Conservation (phyloP, 1,284 basidiomycete genomes). For the Testicularia cyperi region DNA sequence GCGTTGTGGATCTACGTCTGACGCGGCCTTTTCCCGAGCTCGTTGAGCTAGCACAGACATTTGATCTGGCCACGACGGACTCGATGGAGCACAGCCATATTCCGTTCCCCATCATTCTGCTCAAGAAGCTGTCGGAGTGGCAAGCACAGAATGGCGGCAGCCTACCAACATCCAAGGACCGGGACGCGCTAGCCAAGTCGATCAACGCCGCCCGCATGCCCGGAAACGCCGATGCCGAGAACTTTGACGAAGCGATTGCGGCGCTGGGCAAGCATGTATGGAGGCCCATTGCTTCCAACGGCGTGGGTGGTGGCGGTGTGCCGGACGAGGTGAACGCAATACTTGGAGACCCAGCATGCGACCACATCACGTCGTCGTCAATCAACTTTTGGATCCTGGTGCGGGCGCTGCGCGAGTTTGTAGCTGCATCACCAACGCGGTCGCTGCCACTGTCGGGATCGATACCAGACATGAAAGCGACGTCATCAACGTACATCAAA, state of each 20-base stretch:
- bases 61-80: constrained; percentile 40
- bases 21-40: constrained; percentile 78
- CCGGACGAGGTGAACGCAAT: constrained; percentile 40
- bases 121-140: constrained; percentile 80
- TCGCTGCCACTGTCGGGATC: constrained; percentile 68
- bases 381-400: constrained; percentile 84
- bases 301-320: constrained; percentile 32
- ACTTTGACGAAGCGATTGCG: constrained; percentile 70
- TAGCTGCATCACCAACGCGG: constrained; percentile 60
- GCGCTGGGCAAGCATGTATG: constrained; percentile 54
- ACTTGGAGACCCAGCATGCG: constrained; percentile 68
- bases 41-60: constrained; percentile 26
- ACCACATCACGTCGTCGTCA: constrained; percentile 59
- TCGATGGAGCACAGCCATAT: constrained; percentile 51
- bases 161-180: constrained; percentile 70
- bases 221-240: constrained; percentile 82
- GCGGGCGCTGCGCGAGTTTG: constrained; percentile 70
- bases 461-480: constrained; percentile 94
- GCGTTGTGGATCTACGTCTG: constrained; percentile 69
- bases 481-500: constrained; percentile 77
- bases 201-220: constrained; percentile 66
- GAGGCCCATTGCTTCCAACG: constrained; percentile 44
- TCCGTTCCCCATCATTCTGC: constrained; percentile 59
- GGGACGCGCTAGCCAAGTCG: constrained; percentile 73
- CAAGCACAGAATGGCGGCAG: constrained; percentile 62